Percentiles rank a stretch among this genome's conserved stretches.
phyloP scores from a whole-genome alignment of 352 stramenopile species.

The Globisporangium heterothallicum region DNA sequence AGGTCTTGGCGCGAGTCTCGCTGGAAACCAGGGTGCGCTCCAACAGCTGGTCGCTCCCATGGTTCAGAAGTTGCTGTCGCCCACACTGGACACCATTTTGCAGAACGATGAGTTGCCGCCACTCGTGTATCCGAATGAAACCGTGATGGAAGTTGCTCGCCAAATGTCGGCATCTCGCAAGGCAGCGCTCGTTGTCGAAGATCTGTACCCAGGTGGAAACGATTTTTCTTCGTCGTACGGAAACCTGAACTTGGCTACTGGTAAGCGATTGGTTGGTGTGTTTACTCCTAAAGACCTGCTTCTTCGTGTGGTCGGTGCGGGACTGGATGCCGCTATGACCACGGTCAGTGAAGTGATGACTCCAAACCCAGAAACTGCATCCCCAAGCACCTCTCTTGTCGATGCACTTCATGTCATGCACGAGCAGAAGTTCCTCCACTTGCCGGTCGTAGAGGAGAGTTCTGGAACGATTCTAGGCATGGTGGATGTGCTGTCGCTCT shows the following conservation, averaged over 20 bases:
- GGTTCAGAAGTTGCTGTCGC: conserved; percentile 84
- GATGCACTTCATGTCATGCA: conserved; percentile 98
- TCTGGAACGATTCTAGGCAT: conserved; percentile 74
- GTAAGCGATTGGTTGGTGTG: conserved; percentile 91
- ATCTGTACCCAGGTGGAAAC: conserved; percentile 27
- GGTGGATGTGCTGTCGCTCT: conserved; percentile 85
- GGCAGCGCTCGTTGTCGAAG: conserved; percentile 77
- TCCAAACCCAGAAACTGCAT: conserved; percentile 91
- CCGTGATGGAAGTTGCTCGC: conserved; percentile 80
- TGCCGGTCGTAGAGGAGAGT: conserved; percentile 91
- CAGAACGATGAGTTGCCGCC: conserved; percentile 73
- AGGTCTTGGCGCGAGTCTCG: conserved; percentile 39
- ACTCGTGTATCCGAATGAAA: conserved; percentile 68
- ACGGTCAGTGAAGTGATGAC: conserved; percentile 95
- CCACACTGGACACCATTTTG: conserved; percentile 77
- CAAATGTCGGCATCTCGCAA: conserved; percentile 84
- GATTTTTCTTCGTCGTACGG: conserved; percentile 23
- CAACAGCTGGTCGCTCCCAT: conserved; percentile 76
- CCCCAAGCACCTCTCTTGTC: conserved; percentile 90
- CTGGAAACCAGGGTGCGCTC: conserved; percentile 50
- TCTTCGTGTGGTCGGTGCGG: conserved; percentile 90
- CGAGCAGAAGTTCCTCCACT: conserved; percentile 96
- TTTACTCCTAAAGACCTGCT: conserved; percentile 98
- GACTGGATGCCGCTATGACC: conserved; percentile 87
- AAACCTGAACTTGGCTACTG: conserved; percentile 16